Conservation (phyloP, 495 filamentous ascomycete genomes). For the Penicillium bovifimosum region DNA sequence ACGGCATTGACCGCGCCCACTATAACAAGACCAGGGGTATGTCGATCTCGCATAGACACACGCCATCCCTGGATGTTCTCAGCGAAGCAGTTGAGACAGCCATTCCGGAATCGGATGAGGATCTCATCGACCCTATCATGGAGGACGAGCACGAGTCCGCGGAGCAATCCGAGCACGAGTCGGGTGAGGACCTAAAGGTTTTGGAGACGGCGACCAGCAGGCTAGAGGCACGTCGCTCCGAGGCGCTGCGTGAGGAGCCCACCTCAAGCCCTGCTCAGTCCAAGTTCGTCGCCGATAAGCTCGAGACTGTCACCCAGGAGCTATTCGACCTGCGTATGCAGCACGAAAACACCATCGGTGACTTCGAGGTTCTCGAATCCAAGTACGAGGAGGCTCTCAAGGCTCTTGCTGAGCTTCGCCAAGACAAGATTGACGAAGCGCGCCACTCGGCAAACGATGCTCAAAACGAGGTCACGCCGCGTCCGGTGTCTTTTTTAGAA, state of each 20-base stretch:
- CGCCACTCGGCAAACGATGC: conserved; percentile 51
- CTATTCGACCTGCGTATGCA: conserved; percentile 84
- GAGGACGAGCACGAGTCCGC: conserved; percentile 38
- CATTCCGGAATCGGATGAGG: conserved; percentile 53
- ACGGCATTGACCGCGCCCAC: conserved; percentile 19
- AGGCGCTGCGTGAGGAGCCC: conserved; percentile 19
- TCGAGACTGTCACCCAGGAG: conserved; percentile 88
- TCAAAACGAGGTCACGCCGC: conserved; percentile 49
- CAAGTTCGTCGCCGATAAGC: conserved; percentile 84
- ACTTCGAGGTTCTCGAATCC: conserved; percentile 73
- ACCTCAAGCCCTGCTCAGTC: conserved; percentile 71
- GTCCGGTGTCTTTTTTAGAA: conserved; percentile 91
- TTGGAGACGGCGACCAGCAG: conserved; percentile 30
- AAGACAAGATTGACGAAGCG: conserved; percentile 80
- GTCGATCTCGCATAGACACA: conserved; percentile 26
- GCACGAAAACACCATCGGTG: conserved; percentile 76
- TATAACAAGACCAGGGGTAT: conserved; percentile 13
- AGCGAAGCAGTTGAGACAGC: conserved; percentile 47
- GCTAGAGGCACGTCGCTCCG: conserved; percentile 21
- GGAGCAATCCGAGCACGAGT: conserved; percentile 10
- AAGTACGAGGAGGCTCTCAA: conserved; percentile 90
- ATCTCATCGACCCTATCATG: conserved; percentile 45
- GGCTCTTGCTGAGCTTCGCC: conserved; percentile 66
- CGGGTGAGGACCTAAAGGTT: conserved; percentile 27
- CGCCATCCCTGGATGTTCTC: conserved; percentile 41